These are phyloP conservation scores for Parasitella parasitica DNA, from an alignment of 371 early-diverging fungal genomes.

Conservation along the genomic window DNA sequence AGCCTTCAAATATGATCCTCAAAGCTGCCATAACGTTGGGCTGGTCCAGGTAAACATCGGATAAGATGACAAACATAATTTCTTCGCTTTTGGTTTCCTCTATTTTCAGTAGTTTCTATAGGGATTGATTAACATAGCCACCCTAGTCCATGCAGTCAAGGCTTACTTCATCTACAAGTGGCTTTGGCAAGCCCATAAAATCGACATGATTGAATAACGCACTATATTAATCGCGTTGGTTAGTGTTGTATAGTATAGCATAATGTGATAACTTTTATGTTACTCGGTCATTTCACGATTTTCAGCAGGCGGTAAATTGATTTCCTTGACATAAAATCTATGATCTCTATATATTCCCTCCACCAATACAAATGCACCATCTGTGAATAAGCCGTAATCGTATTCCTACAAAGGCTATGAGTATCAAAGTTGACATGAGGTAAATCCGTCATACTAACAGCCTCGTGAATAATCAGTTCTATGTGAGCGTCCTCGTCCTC, in stretches of 20 bases:
- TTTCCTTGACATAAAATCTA: conserved; percentile 63
- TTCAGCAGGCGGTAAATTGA: conserved; percentile 82
- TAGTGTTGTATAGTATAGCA: no score
- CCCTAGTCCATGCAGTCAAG: not conserved
- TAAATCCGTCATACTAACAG: conserved; percentile 25
- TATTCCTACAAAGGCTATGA: conserved; percentile 28
- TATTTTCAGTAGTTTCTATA: conserved; percentile 24
- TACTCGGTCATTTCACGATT: conserved; percentile 60
- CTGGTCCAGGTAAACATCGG: conserved; percentile 86
- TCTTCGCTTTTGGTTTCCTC: conserved; percentile 58
- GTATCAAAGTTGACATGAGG: not conserved
- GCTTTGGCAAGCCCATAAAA: conserved; percentile 56
- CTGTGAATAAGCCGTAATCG: conserved; percentile 77
- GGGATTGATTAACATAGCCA: not conserved
- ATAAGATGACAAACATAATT: conserved; percentile 73
- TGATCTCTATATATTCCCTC: conserved; percentile 75
- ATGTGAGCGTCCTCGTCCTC: conserved; percentile 83
- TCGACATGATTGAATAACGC: conserved; percentile 54
- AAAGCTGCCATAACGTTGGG: conserved; percentile 64
- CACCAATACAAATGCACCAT: conserved; percentile 81
- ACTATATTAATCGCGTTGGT: no score
- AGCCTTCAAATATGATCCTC: conserved; percentile 70
- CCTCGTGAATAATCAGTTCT: conserved; percentile 61
- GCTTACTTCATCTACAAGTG: conserved; percentile 49
- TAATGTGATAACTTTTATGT: not conserved